Percentiles rank a stretch among this genome's conserved stretches.
These are phyloP conservation scores for Isatis lusitanica DNA, from an alignment of 441 rosid species.

Conservation along the genomic window DNA sequence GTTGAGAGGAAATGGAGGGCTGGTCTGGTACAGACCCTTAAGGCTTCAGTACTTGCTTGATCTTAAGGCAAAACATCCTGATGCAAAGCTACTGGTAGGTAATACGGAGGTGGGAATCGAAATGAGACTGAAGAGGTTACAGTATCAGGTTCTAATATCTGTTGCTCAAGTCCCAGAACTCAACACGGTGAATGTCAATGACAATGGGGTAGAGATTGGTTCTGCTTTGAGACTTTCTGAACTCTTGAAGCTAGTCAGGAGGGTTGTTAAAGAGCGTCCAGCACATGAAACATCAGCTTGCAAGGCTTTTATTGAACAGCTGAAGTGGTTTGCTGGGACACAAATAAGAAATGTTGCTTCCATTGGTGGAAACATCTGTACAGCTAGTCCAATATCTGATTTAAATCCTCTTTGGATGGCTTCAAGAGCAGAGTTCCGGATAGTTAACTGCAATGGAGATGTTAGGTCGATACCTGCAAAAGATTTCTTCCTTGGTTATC, in stretches of 20 bases:
- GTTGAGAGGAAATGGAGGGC: background rate
- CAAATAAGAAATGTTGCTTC: slow-evolving; percentile 94
- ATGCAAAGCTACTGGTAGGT: slow-evolving; percentile 84
- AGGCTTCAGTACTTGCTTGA: slow-evolving; percentile 63
- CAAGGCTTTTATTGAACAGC: slow-evolving; percentile 79
- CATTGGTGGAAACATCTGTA: slow-evolving; percentile 90
- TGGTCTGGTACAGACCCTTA: slow-evolving; percentile 48
- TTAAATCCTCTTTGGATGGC: slow-evolving; percentile 98
- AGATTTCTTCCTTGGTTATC: slow-evolving; percentile 80
- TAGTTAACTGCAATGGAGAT: slow-evolving; percentile 59
- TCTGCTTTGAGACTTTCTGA: slow-evolving; percentile 79
- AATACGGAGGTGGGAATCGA: slow-evolving; percentile 94
- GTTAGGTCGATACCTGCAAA: slow-evolving; percentile 63
- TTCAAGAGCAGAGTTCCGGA: slow-evolving; percentile 70
- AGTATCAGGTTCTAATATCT: slow-evolving; percentile 65
- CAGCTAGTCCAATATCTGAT: slow-evolving; percentile 98
- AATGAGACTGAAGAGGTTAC: slow-evolving; percentile 85
- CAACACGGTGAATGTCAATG: slow-evolving; percentile 60
- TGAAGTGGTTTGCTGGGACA: slow-evolving; percentile 96
- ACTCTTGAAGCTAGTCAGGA: slow-evolving; percentile 59
- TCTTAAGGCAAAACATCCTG: slow-evolving; percentile 62
- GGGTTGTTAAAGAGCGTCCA: slow-evolving; percentile 54
- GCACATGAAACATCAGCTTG: slow-evolving; percentile 72
- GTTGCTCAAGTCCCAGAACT: slow-evolving; percentile 80
- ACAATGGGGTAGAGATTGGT: slow-evolving; percentile 83